These are phyloP conservation scores for Penicillium capsulatum DNA, from an alignment of 2,329 filamentous ascomycete species.

Conservation along the genomic window DNA sequence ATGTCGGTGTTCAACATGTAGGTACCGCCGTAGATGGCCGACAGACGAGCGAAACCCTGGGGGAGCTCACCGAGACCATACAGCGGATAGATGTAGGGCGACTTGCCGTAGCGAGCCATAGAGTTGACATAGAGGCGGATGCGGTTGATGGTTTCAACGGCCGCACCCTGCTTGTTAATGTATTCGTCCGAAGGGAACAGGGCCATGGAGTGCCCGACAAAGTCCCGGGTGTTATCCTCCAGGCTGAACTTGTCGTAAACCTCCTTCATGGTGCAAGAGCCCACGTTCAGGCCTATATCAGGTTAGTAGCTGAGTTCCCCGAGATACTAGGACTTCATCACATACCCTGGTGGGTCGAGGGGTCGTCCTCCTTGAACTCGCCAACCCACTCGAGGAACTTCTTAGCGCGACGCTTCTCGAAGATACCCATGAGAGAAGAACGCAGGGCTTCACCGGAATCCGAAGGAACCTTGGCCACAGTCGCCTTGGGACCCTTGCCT, in stretches of 20 bases:
- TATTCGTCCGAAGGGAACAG: conserved; percentile 89
- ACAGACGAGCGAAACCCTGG: conserved; percentile 94
- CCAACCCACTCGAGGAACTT: conserved; percentile 95
- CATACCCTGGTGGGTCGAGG: conserved; percentile 81
- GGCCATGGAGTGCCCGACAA: conserved; percentile 97
- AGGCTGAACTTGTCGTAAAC: conserved; percentile 97
- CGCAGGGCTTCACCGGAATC: conserved; percentile 85
- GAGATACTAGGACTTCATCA: conserved; percentile 22
- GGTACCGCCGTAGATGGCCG: conserved; percentile 96
- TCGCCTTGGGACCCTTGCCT: conserved; percentile 73
- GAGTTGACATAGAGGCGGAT: conserved; percentile 97
- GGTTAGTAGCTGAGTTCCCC: conserved; percentile 17
- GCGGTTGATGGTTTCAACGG: conserved; percentile 81
- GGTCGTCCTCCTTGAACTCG: conserved; percentile 74
- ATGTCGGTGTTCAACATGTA: conserved; percentile 98
- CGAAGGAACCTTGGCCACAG: conserved; percentile 93
- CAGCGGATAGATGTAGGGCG: conserved; percentile 97
- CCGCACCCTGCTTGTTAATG: conserved; percentile 66
- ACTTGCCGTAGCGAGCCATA: conserved; percentile 95
- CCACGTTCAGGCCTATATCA: conserved; percentile 68
- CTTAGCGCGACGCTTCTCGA: conserved; percentile 96
- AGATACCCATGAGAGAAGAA: conserved; percentile 93
- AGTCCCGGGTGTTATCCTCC: conserved; percentile 83
- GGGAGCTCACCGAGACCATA: conserved; percentile 96
- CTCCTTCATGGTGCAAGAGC: conserved; percentile 86